These are phyloP conservation scores for Pulveroboletus ravenelii DNA, from an alignment of 768 basidiomycete species.

Conservation along the genomic window DNA sequence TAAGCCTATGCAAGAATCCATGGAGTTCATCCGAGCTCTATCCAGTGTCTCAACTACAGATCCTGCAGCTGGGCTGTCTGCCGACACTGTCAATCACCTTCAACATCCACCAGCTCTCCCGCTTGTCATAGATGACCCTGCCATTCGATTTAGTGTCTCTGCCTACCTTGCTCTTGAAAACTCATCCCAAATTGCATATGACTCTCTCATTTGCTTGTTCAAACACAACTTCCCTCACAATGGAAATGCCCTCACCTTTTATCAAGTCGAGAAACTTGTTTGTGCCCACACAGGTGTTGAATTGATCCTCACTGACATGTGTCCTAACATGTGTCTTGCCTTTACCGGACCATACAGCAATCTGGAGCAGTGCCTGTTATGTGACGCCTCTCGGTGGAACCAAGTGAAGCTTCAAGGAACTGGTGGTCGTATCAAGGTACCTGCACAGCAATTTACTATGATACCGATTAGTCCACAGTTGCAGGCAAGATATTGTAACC, in stretches of 20 bases:
- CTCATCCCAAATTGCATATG: neutral
- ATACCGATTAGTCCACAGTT: too few species aligned
- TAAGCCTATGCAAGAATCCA: too few species aligned
- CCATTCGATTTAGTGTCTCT: neutral
- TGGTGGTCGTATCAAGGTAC: too few species aligned
- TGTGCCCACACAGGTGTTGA: conserved; percentile 8
- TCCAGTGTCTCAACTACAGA: too few species aligned
- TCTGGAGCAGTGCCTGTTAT: conserved; percentile 29
- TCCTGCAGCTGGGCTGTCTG: too few species aligned
- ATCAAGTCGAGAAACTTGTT: conserved; percentile 6
- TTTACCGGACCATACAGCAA: conserved; percentile 36
- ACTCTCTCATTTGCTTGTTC: neutral
- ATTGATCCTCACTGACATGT: too few species aligned
- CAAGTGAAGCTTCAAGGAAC: neutral
- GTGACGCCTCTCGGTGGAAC: conserved; percentile 30
- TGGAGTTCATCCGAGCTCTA: too few species aligned
- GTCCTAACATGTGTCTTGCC: conserved; percentile 36
- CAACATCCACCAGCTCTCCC: neutral
- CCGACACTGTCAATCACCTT: too few species aligned
- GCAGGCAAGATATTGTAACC: too few species aligned
- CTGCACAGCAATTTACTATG: too few species aligned
- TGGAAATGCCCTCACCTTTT: neutral
- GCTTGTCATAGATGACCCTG: neutral
- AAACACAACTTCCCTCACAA: neutral
- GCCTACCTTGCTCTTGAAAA: neutral